phyloP scores from a whole-genome alignment of 768 basidiomycete genomes.

The Clavaria fumosa region DNA sequence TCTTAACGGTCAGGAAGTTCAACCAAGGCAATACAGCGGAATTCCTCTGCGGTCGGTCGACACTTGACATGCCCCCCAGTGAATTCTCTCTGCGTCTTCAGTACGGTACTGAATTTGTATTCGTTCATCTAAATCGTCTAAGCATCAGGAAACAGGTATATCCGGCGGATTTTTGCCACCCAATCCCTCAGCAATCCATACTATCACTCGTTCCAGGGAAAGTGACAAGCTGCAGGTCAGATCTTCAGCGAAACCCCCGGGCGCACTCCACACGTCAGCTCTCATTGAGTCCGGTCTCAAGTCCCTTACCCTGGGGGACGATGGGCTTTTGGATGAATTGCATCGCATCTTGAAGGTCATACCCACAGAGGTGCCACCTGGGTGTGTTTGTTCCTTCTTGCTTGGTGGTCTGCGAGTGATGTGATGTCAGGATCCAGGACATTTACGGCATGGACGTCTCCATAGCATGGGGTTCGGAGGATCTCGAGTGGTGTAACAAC shows the following conservation, averaged over 20 bases:
- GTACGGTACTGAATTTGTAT: conserved; percentile 28
- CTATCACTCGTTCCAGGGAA: conserved; percentile 27
- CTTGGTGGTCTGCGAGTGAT: too few species aligned
- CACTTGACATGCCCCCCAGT: conserved; percentile 33
- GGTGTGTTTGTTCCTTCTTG: too few species aligned
- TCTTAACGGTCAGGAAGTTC: too few species aligned
- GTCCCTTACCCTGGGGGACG: conserved; percentile 20
- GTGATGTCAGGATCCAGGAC: conserved; percentile 56
- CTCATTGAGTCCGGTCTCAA: conserved; percentile 30
- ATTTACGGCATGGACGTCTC: conserved; percentile 58
- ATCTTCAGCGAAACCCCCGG: conserved; percentile 27
- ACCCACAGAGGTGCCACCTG: conserved; percentile 39
- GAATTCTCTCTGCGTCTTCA: conserved; percentile 47
- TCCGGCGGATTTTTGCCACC: conserved; percentile 63
- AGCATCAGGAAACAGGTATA: conserved; percentile 58
- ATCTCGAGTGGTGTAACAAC: conserved; percentile 46
- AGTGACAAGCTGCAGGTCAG: conserved; percentile 27
- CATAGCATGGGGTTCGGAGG: conserved; percentile 42
- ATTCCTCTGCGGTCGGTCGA: too few species aligned
- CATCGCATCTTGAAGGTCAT: conserved; percentile 40
- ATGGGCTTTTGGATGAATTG: conserved; percentile 39
- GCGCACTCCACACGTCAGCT: conserved; percentile 30
- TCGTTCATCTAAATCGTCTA: too few species aligned
- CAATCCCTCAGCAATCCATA: conserved; percentile 38
- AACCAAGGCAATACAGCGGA: too few species aligned